These are phyloP conservation scores for Ophiocordyceps sinensis DNA, from an alignment of 2,329 filamentous ascomycete species.

Conservation along the genomic window DNA sequence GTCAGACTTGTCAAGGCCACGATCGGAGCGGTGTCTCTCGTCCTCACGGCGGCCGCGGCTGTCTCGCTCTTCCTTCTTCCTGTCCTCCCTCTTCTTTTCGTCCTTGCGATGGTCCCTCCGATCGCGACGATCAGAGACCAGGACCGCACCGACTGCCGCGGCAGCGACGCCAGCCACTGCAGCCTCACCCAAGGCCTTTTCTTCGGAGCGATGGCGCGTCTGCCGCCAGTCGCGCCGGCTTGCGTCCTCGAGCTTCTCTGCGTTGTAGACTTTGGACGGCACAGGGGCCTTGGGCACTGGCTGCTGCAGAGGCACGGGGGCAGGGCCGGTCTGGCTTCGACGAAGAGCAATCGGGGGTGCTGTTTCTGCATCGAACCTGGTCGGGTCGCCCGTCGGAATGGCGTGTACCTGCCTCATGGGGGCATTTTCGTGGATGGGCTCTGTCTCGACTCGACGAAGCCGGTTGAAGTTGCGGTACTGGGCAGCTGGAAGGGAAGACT, in stretches of 20 bases:
- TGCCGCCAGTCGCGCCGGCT: conserved; percentile 18
- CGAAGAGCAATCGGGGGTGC: conserved; percentile 30
- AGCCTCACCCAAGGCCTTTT: conserved; percentile 25
- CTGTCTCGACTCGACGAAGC: conserved; percentile 9
- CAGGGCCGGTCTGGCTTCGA: conserved; percentile 26
- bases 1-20: conserved; percentile 4
- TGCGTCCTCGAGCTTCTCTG: conserved; percentile 24
- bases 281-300: conserved; percentile 68
- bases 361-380: conserved; percentile 41
- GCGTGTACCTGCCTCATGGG: conserved; percentile 51
- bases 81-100: conserved; percentile 4
- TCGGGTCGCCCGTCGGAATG: conserved; percentile 50
- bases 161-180: conserved; percentile 34
- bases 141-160: conserved; percentile 28
- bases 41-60: conserved; percentile 3
- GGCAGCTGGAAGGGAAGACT: conserved; percentile 13
- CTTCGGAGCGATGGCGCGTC: conserved; percentile 18
- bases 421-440: conserved; percentile 6
- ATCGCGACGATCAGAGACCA: conserved; percentile 12
- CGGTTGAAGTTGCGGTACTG: conserved; percentile 6
- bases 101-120: conserved; percentile 9
- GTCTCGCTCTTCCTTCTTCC: conserved; percentile 1
- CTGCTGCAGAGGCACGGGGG: conserved; percentile 61
- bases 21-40: conserved; percentile 8
- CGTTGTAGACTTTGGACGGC: conserved; percentile 51